A percentile compares a stretch with the other conserved stretches of the same genome.
Evolutionary conservation across 805 yeast species (phyloP).

Genomic region (Hagleromyces aurorensis): DNA sequence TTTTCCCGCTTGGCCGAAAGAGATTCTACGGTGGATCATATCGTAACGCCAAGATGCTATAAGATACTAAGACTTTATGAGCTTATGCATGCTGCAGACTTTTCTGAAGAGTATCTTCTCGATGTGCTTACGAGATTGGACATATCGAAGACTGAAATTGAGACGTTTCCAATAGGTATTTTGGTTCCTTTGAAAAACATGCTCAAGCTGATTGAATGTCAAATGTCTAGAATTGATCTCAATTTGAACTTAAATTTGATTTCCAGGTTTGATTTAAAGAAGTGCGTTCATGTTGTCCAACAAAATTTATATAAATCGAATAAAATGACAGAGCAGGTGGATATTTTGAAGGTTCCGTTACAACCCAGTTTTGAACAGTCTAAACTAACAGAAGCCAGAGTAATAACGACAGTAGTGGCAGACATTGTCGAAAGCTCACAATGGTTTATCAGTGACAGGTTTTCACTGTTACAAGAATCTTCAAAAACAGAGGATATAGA

Average conservation of each 20-base stretch:
- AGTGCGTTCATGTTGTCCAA: conserved; percentile 13
- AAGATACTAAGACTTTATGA: conserved; percentile 55
- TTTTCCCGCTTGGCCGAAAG: conserved; percentile 65
- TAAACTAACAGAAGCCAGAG: conserved; percentile 8
- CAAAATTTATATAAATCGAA: conserved; percentile 2
- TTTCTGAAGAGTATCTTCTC: conserved; percentile 46
- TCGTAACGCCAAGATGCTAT: conserved; percentile 60
- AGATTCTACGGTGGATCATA: conserved; percentile 42
- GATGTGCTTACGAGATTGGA: conserved; percentile 53
- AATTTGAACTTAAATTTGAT: conserved; percentile 44
- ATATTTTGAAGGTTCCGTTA: conserved; percentile 1
- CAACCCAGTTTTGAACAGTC: not conserved
- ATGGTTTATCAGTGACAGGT: conserved; percentile 30
- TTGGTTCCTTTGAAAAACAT: conserved; percentile 59
- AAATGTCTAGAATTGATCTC: conserved; percentile 42
- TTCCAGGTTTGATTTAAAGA: conserved; percentile 57
- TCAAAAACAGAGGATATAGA: conserved; percentile 13
- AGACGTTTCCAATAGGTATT: conserved; percentile 69
- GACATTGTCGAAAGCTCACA: conserved; percentile 44
- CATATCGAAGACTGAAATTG: conserved; percentile 44
- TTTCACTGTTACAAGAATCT: conserved; percentile 4
- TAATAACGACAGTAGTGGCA: conserved; percentile 11
- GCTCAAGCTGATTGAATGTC: conserved; percentile 45
- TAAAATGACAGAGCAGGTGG: not conserved
- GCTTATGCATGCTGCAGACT: conserved; percentile 46